These are phyloP conservation scores for Penicillium pancosmium DNA, from an alignment of 495 filamentous ascomycete genomes.

Conservation along the genomic window DNA sequence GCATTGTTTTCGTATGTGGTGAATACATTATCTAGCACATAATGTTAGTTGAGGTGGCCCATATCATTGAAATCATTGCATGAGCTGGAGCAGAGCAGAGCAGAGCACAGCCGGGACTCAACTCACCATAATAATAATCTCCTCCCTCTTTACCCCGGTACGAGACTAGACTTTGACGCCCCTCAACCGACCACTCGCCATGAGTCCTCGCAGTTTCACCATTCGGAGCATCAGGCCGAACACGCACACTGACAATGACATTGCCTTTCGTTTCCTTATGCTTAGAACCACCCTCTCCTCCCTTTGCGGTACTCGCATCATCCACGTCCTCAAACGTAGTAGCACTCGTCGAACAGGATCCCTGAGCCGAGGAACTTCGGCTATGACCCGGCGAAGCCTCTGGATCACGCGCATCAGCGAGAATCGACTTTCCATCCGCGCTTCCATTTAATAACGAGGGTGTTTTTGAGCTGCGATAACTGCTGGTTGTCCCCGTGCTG, in stretches of 20 bases:
- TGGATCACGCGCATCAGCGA: conserved; percentile 60
- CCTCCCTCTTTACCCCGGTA: conserved; percentile 89
- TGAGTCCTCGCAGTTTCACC: conserved; percentile 64
- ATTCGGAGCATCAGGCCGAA: conserved; percentile 73
- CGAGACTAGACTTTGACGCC: conserved; percentile 75
- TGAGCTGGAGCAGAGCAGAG: too few species aligned
- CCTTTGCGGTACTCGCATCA: conserved; percentile 35
- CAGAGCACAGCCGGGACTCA: background rate
- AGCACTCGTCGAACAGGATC: conserved; percentile 85
- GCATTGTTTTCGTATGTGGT: conserved; percentile 88
- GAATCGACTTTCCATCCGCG: conserved; percentile 72
- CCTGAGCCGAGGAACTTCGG: conserved; percentile 85
- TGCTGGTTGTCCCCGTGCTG: conserved; percentile 45
- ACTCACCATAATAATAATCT: conserved; percentile 88
- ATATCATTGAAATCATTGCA: too few species aligned
- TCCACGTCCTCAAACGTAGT: conserved; percentile 78
- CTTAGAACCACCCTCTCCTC: conserved; percentile 33
- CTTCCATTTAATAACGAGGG: conserved; percentile 79
- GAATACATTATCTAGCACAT: conserved; percentile 85
- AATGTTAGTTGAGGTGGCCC: background rate
- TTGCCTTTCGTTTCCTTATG: conserved; percentile 82
- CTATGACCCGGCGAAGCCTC: conserved; percentile 86
- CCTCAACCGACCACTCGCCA: conserved; percentile 92
- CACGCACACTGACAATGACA: conserved; percentile 92
- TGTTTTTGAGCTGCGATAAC: conserved; percentile 56